Percentiles rank a stretch among this genome's conserved stretches.
Evolutionary conservation across 1,139 yeast species (phyloP).

Genomic region (Lodderomyces orthopsilosis): DNA sequence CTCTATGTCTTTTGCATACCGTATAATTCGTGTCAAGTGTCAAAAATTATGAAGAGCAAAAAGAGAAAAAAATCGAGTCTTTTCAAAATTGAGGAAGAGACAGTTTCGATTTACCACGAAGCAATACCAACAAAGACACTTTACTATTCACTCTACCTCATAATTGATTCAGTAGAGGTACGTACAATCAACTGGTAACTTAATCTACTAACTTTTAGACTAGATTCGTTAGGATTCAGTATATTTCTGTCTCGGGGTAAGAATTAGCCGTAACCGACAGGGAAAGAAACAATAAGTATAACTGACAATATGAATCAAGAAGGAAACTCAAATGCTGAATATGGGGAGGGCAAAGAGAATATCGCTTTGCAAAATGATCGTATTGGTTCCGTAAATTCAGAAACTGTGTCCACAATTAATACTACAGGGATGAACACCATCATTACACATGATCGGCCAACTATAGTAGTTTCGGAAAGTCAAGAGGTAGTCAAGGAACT

Average conservation of each 20-base stretch:
- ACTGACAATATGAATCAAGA: not conserved
- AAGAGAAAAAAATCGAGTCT: not conserved
- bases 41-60: not conserved
- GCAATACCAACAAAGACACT: too few relatives aligned
- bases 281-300: not conserved
- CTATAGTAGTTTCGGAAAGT: not conserved
- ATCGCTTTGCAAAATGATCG: not conserved
- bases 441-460: not conserved
- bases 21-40: not conserved
- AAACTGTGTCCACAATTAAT: not conserved
- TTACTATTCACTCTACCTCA: not conserved
- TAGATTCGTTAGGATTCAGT: conserved; percentile 2
- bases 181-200: not conserved
- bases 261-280: not conserved
- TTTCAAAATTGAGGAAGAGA: too few relatives aligned
- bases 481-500: not conserved
- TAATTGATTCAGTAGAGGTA: not conserved
- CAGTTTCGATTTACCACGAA: too few relatives aligned
- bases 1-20: too few relatives aligned
- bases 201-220: not conserved
- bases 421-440: not conserved
- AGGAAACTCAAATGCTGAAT: not conserved
- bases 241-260: not conserved
- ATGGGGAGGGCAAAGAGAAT: not conserved
- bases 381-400: not conserved